Base-by-base conservation (phyloP, 2,329 filamentous ascomycete species). In the Beauveria sp. region DNA sequence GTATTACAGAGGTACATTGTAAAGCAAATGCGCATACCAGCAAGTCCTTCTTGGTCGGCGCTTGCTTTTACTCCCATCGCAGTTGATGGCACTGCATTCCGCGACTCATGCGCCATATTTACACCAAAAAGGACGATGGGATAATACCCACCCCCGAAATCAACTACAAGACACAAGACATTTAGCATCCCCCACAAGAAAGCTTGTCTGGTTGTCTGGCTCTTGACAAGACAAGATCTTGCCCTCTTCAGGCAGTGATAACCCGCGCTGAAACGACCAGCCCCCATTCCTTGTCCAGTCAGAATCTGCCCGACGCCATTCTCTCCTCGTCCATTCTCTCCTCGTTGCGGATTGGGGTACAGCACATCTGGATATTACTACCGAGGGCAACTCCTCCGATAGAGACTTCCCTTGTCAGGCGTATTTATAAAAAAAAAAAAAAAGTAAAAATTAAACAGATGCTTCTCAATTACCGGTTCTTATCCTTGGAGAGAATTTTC, bases 141-240 rank as follows among this genome's bases (percentile, higher is more conserved):
- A 34, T 14, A 34, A 34, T 34, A 34, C 40, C 40, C 40, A 18
- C 18, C 16, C 40, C 40, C 40, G 40, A 43, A n/a, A 46, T n/a
- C 43, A 34, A 38, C 34, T 38, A 52, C 18, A 34, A 34, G 20
- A 38, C 16, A 10, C 24, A 16, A 30, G n/a, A 53, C 34, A 38
- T 26, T 47, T 26, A 16, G 24, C 22, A 46, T 62, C 46, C 60
- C 54, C 60, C 60, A 62, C 52, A 47, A 55, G 10, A 74, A 74
- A 74, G 72, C 72, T 73, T 74, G 71, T 74, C 72, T 67, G 45
- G 70, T 73, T 74, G 71, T 74, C 72, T 67, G 45, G 70, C 55
- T 70, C 71, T 12, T 72, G 70, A 73, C 71, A 73, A 70, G 67
- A 64, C 63, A 30, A 65, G 67, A 42, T 63, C 61, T 58, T 62